Conservation (phyloP, 2,329 filamentous ascomycete species). For the Colletotrichum paranaense region DNA sequence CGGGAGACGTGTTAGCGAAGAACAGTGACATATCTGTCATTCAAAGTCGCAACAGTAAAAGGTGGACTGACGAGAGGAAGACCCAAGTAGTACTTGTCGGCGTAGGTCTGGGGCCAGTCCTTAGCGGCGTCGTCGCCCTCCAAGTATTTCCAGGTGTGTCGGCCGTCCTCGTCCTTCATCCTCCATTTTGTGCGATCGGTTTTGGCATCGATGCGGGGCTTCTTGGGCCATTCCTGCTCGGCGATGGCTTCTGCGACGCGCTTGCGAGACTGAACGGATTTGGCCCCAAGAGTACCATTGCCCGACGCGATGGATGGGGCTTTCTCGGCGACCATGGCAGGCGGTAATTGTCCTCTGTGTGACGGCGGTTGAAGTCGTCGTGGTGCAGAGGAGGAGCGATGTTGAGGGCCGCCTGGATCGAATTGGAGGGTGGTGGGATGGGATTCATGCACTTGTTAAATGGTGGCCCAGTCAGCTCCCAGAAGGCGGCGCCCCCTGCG, state of each 20-base stretch:
- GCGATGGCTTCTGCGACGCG: slow-evolving; percentile 52
- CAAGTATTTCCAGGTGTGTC: slow-evolving; percentile 95
- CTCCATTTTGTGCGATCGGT: slow-evolving; percentile 90
- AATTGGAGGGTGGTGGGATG: background rate
- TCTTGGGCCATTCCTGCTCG: slow-evolving; percentile 53
- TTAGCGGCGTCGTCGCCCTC: slow-evolving; percentile 76
- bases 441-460: slow-evolving; percentile 28
- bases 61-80: slow-evolving; percentile 73
- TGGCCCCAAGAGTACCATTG: slow-evolving; percentile 10
- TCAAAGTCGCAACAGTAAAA: background rate
- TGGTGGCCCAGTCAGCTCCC: background rate
- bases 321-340: slow-evolving; percentile 18
- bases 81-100: slow-evolving; percentile 91
- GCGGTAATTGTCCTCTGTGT: background rate
- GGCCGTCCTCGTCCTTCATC: slow-evolving; percentile 82
- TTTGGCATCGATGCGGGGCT: slow-evolving; percentile 61
- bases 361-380: background rate
- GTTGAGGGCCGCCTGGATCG: no score
- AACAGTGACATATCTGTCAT: background rate
- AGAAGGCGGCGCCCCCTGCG: slow-evolving; percentile 18
- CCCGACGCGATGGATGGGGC: slow-evolving; percentile 25
- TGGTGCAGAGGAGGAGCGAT: background rate
- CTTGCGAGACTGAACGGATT: slow-evolving; percentile 51
- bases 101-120: slow-evolving; percentile 85
- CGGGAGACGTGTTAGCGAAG: background rate